These are phyloP conservation scores for Colletotrichum sp. DNA, from an alignment of 2,329 filamentous ascomycete genomes.

Conservation along the genomic window DNA sequence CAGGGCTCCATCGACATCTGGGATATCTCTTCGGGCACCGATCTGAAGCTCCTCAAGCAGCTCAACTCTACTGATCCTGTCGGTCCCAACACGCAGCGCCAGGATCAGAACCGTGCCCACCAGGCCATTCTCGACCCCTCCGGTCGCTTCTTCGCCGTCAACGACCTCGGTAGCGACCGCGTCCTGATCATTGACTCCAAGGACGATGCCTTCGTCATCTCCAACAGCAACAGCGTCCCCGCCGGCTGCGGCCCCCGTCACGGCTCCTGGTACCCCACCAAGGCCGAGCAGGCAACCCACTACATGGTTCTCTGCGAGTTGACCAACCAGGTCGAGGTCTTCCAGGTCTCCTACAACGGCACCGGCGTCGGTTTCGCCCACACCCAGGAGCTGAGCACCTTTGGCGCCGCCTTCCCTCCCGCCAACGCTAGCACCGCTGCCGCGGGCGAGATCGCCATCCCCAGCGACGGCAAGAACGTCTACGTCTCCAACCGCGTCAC, in stretches of 20 bases:
- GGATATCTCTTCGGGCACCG: constrained; percentile 41
- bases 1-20: constrained; percentile 49
- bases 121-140: constrained; percentile 53
- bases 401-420: constrained; percentile 35
- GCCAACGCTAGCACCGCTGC: constrained; percentile 41
- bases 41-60: constrained; percentile 41
- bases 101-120: constrained; percentile 46
- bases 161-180: constrained; percentile 55
- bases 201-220: constrained; percentile 43
- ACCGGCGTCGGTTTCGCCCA: constrained; percentile 39
- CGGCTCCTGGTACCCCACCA: constrained; percentile 50
- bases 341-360: constrained; percentile 42
- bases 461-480: constrained; percentile 45
- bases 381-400: constrained; percentile 42
- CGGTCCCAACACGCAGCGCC: constrained; percentile 36
- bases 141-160: constrained; percentile 53
- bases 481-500: constrained; percentile 59
- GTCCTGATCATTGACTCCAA: constrained; percentile 50
- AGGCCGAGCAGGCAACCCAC: constrained; percentile 40
- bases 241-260: constrained; percentile 55
- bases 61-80: constrained; percentile 37
- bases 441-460: constrained; percentile 50
- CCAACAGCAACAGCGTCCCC: constrained; percentile 36
- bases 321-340: constrained; percentile 48
- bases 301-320: constrained; percentile 55